phyloP scores from a whole-genome alignment of 1,284 basidiomycete species.

The Apiotrichum gracile region DNA sequence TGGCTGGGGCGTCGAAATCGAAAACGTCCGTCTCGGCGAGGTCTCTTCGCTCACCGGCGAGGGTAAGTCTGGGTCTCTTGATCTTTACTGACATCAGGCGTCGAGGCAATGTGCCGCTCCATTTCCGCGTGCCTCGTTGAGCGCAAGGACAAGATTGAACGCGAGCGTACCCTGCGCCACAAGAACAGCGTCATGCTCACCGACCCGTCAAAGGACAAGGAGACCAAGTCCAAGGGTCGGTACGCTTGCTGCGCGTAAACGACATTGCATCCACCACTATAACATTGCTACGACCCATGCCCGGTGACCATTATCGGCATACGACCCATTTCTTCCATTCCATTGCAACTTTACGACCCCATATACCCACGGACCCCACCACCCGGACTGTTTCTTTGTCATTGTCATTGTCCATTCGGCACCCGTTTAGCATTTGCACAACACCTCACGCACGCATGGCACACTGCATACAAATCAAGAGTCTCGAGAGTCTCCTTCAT shows the following conservation, averaged over 20 bases:
- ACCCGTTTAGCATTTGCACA: neutral
- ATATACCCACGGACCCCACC: neutral
- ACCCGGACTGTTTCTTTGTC: neutral
- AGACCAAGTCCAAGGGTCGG: slow-evolving; percentile 12
- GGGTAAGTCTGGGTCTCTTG: slow-evolving; percentile 21
- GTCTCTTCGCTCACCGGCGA: slow-evolving; percentile 39
- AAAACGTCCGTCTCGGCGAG: slow-evolving; percentile 41
- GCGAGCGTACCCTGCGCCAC: slow-evolving; percentile 32
- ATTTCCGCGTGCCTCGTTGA: slow-evolving; percentile 39
- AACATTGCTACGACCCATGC: neutral
- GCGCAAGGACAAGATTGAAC: slow-evolving; percentile 43
- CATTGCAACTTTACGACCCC: neutral
- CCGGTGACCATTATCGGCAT: too few species aligned
- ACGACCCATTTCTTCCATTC: too few species aligned
- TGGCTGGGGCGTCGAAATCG: slow-evolving; percentile 40
- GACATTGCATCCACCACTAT: neutral
- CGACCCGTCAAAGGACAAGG: slow-evolving; percentile 19
- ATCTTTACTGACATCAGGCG: slow-evolving; percentile 20
- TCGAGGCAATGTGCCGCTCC: slow-evolving; percentile 42
- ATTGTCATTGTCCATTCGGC: neutral
- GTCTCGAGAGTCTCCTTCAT: too few species aligned
- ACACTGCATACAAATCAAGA: neutral
- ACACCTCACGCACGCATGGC: neutral
- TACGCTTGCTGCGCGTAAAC: slow-evolving; percentile 14
- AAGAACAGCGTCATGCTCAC: slow-evolving; percentile 44